phyloP scores from a whole-genome alignment of 768 basidiomycete genomes.

The Artomyces pyxidatus region DNA sequence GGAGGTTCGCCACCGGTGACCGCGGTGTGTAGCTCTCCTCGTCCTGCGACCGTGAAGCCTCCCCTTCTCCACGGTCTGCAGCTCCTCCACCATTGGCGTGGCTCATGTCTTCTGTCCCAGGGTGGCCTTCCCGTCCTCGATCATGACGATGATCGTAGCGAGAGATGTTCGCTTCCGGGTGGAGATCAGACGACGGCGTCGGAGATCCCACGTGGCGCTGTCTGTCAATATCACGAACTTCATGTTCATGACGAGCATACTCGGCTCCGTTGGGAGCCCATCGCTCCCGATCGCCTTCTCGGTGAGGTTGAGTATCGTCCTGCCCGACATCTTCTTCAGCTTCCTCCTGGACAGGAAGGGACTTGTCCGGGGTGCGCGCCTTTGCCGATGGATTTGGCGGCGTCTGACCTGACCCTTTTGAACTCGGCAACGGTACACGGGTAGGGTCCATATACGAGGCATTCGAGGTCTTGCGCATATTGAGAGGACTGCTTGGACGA shows the following conservation, averaged over 20 bases:
- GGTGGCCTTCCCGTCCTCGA: background rate
- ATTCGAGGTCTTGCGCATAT: conserved; percentile 6
- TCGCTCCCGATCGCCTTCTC: conserved; percentile 8
- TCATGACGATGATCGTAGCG: conserved; percentile 13
- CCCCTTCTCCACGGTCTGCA: conserved; percentile 1
- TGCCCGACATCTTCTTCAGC: conserved; percentile 10
- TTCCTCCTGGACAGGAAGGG: conserved; percentile 17
- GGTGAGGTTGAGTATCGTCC: background rate
- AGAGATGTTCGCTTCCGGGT: conserved; percentile 11
- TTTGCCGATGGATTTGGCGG: conserved; percentile 10
- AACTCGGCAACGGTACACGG: conserved; percentile 5
- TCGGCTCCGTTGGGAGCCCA: conserved; percentile 10
- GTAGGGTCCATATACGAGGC: background rate
- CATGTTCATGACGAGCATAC: conserved; percentile 10
- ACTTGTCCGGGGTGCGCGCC: conserved; percentile 15
- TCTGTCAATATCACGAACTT: conserved; percentile 6
- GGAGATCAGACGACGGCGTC: conserved; percentile 15
- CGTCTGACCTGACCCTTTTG: conserved; percentile 7
- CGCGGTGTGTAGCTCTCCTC: conserved; percentile 17
- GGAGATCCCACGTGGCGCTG: conserved; percentile 12
- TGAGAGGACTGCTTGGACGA: conserved; percentile 9
- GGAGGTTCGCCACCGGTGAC: conserved; percentile 11
- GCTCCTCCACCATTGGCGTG: conserved; percentile 3
- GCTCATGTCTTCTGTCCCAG: background rate
- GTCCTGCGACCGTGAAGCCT: conserved; percentile 11